Base-by-base conservation (phyloP, 139 green algal genomes). In the Choricystis sp. region DNA sequence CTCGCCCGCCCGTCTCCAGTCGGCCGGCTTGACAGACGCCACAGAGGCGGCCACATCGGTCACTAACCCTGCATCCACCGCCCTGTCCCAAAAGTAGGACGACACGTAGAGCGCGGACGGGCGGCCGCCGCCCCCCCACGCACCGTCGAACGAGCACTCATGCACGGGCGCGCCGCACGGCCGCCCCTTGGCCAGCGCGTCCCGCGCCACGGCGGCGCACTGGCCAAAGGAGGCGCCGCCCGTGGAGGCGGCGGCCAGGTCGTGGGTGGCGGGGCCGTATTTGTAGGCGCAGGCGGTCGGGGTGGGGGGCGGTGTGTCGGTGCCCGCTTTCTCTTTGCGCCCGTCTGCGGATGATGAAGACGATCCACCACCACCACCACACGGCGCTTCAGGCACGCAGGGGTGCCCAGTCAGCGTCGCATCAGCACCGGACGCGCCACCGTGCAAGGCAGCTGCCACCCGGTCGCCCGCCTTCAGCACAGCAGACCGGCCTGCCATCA, bases 1-100 rank as follows among this genome's bases (percentile, higher is more conserved):
- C 49, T 79, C 55, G 9, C 76, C 85, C 22, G 68, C 62, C 16
- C 63, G 28, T n/a, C 49, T 22, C 52, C 91, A 81, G 21, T 83
- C 63, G 1, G 31, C 26, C 4, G 76, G 70, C 31, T 65, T 77
- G 14, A 84, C 57, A 1, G 25, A 24, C 26, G 61, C 72, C 19
- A 67, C 60, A 31, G 71, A 73, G 49, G 66, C 60, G 4, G 64
- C 58, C 2, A 74, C 65, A 3, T 84, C 72, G 30, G 52, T 27
- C 27, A 80, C 73, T 20, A 81, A 57, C 52, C 66, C 67, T 69
- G 69, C 72, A 48, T 92, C 77, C 2, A 68, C 59, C 29, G 80
- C 86, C 5, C 81, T 65, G 80, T 98, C 93, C 80, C 87, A 98
- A 74, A 98, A 96, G 79, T 97, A 98, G 26, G 86, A 96, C 48